Conservation (phyloP, 1,284 basidiomycete genomes). For the Leucoagaricus sp. region DNA sequence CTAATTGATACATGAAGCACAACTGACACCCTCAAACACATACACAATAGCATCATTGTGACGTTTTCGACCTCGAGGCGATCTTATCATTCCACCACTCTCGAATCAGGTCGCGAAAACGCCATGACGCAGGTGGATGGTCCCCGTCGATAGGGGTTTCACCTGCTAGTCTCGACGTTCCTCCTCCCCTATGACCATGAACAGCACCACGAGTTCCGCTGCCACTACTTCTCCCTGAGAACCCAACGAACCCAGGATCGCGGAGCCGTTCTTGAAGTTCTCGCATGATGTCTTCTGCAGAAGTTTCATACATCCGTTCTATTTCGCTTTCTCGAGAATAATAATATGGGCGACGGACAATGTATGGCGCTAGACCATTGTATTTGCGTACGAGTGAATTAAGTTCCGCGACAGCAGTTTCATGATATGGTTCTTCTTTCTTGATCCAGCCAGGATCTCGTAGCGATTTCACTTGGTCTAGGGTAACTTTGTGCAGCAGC, state of each 20-base stretch:
- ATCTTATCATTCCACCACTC: slow-evolving; percentile 10
- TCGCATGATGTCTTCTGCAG: slow-evolving; percentile 52
- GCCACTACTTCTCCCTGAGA: background rate
- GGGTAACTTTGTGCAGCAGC: slow-evolving; percentile 45
- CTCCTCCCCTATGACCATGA: background rate
- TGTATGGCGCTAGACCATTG: slow-evolving; percentile 78
- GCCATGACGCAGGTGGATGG: slow-evolving; percentile 10
- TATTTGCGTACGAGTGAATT: slow-evolving; percentile 78
- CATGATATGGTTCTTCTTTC: slow-evolving; percentile 72
- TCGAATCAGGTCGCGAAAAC: slow-evolving; percentile 13
- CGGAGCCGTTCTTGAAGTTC: slow-evolving; percentile 36
- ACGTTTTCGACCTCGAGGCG: slow-evolving; percentile 12
- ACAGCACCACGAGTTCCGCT: slow-evolving; percentile 8
- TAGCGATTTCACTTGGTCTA: slow-evolving; percentile 45
- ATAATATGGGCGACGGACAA: slow-evolving; percentile 66
- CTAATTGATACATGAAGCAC: slow-evolving; percentile 12
- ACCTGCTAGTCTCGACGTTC: background rate
- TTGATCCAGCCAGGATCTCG: slow-evolving; percentile 77
- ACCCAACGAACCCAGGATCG: slow-evolving; percentile 12
- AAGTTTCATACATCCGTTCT: slow-evolving; percentile 52
- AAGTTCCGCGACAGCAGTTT: slow-evolving; percentile 66
- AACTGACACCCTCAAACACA: background rate
- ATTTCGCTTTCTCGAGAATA: slow-evolving; percentile 56
- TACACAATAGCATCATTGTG: background rate
- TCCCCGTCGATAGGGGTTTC: slow-evolving; percentile 15